phyloP scores from a whole-genome alignment of 306 rosid species.

The Adenanthera pavonina region DNA sequence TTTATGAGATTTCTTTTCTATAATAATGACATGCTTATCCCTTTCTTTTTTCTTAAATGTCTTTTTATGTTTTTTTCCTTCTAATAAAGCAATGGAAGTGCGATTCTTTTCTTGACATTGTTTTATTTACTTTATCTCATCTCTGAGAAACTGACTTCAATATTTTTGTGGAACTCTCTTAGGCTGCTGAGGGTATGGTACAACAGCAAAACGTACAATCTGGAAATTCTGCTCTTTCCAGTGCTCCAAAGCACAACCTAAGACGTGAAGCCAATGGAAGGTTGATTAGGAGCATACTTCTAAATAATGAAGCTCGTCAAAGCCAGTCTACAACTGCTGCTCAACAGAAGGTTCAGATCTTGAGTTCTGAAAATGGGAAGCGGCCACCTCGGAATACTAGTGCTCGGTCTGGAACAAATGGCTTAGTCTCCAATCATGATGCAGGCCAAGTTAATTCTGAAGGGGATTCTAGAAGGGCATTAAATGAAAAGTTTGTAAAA shows the following conservation, averaged over 20 bases:
- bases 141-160: slow-evolving; percentile 16
- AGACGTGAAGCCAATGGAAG: slow-evolving; percentile 81
- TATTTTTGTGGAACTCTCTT: slow-evolving; percentile 16
- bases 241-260: slow-evolving; percentile 68
- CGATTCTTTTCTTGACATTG: not conserved
- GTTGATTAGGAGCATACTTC: slow-evolving; percentile 76
- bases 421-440: slow-evolving; percentile 52
- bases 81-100: not conserved
- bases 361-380: slow-evolving; percentile 70
- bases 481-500: slow-evolving; percentile 62
- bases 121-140: not conserved
- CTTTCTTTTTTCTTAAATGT: slow-evolving; percentile 9
- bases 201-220: slow-evolving; percentile 55
- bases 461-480: slow-evolving; percentile 65
- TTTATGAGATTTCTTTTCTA: not conserved
- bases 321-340: slow-evolving; percentile 54
- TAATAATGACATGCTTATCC: slow-evolving; percentile 13
- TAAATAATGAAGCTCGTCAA: slow-evolving; percentile 72
- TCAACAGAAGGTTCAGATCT: slow-evolving; percentile 69
- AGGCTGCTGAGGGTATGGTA: slow-evolving; percentile 53
- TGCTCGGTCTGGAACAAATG: slow-evolving; percentile 62
- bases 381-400: slow-evolving; percentile 56
- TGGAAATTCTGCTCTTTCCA: slow-evolving; percentile 59
- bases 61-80: slow-evolving; percentile 18
- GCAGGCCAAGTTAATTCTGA: slow-evolving; percentile 55